Base-by-base conservation (phyloP, 306 rosid species). In the Herpetospermum pedunculosum region DNA sequence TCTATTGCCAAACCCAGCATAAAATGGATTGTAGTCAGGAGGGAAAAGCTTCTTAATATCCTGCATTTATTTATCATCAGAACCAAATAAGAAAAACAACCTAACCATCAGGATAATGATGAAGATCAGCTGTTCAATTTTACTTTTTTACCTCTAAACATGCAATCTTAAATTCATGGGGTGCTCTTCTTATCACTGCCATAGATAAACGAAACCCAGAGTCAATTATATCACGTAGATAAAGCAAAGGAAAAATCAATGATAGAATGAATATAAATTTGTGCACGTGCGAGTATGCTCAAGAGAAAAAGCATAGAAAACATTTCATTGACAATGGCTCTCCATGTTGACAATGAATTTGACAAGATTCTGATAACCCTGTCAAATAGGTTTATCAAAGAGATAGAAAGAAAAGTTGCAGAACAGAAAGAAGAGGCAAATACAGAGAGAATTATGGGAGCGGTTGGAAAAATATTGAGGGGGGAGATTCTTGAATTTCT, bases 81-180 rank as follows among this genome's bases (percentile, higher is more conserved):
- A 44, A n/a, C 37, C 19, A 5, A 43, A 7, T 44, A 26, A 49
- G 69, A 48, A 64, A 21, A 78, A 80, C 70, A 2, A 14, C 14
- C 55, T 28, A 26, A 5, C 19, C 54, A 69, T 69, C 40, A 44
- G 55, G 4, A 69, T 44, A 44, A 26, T 41, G 12, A 67, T 43
- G 53, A 67, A 21, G 72, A 38, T 21, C 50, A 41, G 52, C 53
- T 43, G 21, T 25, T 40, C 50, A 38, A 65, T 4, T 41, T 41
- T 25, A 26, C 38, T 7, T 19, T 40, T 69, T 83, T 84, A 94
- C 99, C 97, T 94, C 96, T 80, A 94, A 86, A 81, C 99, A 94
- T 19, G 97, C 97, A 69, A 94, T 94, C 88, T 94, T 94, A 87
- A 94, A 94, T 78, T 94, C 99, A 43, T 94, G 99, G 8, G 99